A percentile compares a stretch with the other conserved stretches of the same genome.
phyloP scores from a whole-genome alignment of 176 grass and related monocot genomes.

The Aegilops umbellulata region DNA sequence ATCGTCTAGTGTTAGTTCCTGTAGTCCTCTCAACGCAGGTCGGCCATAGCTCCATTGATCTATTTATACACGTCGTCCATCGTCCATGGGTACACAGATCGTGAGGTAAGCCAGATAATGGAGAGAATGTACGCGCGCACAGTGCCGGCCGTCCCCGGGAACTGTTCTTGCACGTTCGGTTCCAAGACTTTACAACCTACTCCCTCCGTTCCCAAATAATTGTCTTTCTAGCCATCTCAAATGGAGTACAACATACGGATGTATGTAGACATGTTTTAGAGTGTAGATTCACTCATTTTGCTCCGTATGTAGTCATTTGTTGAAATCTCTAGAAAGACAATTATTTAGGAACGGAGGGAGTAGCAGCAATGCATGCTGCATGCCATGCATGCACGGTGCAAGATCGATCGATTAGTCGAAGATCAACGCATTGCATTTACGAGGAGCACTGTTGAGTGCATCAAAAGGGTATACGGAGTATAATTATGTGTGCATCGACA shows the following conservation, averaged over 20 bases:
- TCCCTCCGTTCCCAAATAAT: no score
- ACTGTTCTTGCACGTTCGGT: not conserved
- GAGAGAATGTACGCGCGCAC: not conserved
- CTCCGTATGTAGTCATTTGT: no score
- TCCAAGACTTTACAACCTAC: not conserved
- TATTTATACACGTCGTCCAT: not conserved
- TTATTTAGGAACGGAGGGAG: no score
- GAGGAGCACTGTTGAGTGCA: not conserved
- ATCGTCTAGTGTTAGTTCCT: no score
- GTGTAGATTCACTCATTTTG: no score
- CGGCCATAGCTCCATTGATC: not conserved
- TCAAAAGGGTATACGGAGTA: not conserved
- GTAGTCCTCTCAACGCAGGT: not conserved
- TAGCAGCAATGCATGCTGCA: not conserved
- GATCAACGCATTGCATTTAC: not conserved
- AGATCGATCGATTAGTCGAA: not conserved
- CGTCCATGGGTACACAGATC: not conserved
- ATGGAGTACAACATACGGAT: no score
- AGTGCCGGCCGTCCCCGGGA: not conserved
- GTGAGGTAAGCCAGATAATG: not conserved
- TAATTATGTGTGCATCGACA: not conserved
- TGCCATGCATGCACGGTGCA: no score
- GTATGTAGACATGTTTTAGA: no score
- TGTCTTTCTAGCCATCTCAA: no score
- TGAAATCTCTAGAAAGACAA: no score